Evolutionary conservation across 108 stramenopile genomes (phyloP), one percentile per base, ranked within the genome.

Genomic region (Thalassiosira profunda): DNA sequence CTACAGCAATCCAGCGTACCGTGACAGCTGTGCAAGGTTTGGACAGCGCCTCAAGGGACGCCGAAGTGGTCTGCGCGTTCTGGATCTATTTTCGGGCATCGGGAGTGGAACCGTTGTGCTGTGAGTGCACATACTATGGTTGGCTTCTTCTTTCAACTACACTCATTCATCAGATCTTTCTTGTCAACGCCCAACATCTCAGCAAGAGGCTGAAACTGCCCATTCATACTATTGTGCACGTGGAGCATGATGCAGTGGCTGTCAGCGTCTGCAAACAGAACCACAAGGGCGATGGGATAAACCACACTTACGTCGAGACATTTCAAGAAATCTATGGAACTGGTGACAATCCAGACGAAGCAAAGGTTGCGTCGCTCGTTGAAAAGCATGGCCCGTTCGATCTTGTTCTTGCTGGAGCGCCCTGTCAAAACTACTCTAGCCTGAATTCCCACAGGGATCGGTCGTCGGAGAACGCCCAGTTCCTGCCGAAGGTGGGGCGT

Each of bases 241-340:
- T 65, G 15, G 72, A 73, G 21, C 72, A 73, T 56, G 72, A 73
- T 66, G 64, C 72, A 1, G 43, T 73, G 4, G 72, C 72, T 5
- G 40, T 66, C 1, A 30, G 56, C 15, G 72, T 73, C 3, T 43
- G 53, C 23, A 65, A 57, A 31, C 58, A 29, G 30, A 64, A 73
- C 46, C 72, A 73, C 26, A 15, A 44, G 29, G 8, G 58, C 23
- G 72, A 73, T 56, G 63, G 31, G 0, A 73, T 73, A 29, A 34
- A 9, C 1, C 72, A 73, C 48, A 11, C 14, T 0, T 73, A 73
- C 24, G 31, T 73, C 26, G 63, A 73, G 4, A 43, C 29, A 11
- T 73, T 73, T 66, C 64, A 73, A 56, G 72, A 65, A 33, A 57
- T 73, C 15, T 73, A 73, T 31, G 72, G 72, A 0, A 21, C 5